Base-by-base conservation (phyloP, 768 basidiomycete species). In the Mycena latifolia region DNA sequence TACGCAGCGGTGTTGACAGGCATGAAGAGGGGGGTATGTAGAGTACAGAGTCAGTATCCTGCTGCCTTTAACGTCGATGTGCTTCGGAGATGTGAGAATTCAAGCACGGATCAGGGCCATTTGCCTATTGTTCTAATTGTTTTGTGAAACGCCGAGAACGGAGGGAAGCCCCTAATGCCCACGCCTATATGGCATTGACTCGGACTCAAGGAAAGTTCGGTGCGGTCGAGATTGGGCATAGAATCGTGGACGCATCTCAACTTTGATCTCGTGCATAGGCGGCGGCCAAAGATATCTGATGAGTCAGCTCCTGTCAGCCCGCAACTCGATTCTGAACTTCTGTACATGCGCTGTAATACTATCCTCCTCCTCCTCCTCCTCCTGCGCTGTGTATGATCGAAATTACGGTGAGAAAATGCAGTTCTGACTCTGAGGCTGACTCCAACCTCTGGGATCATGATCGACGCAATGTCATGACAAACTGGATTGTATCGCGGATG, bases 1-100 rank as follows among this genome's bases (percentile, higher is more conserved):
- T 84, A 88, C 43, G 85, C 80, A 29, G 78, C 65, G n/a, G 85
- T 86, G 71, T 80, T 82, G 41, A 84, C 83, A 50, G 84, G 85
- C 80, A 84, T 83, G 47, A 58, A 56, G 41, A 22, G 56, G 69
- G 61, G 52, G 53, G 45, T 46, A 53, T 37, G 63, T 52, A 48
- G 24, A 48, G 56, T 27, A 22, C 24, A 37, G 52, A 45, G 46
- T 11, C 43, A 47, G 46, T 35, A 29, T 29, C 7, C 12, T 41
- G 66, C 55, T 28, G 62, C 67, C 54, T 69, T 69, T 61, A 69
- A 61, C 39, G 15, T 55, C 61, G 59, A 59, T 41, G 54, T 54
- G 64, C 59, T 54, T 65, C 45, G 28, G 62, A 24, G 60, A 33
- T 61, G 67, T 65, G 68, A 66, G 68, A 66, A 60, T 53, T n/a